These are phyloP conservation scores for Colletotrichum orbiculare DNA, from an alignment of 2,329 filamentous ascomycete species.

Conservation along the genomic window DNA sequence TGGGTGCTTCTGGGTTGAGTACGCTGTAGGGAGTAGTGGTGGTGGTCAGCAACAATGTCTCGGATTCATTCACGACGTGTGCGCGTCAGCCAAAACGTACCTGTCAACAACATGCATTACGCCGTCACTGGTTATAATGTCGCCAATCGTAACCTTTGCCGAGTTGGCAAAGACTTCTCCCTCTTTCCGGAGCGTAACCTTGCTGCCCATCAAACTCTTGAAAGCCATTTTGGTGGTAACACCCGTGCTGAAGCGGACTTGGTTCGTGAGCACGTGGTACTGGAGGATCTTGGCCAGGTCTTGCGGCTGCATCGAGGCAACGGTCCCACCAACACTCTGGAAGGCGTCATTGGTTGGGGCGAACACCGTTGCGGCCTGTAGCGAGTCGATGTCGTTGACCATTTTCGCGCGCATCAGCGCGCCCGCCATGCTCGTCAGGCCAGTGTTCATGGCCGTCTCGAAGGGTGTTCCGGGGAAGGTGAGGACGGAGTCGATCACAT, in stretches of 20 bases:
- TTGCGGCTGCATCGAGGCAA: slow-evolving; percentile 57
- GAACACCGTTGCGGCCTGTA: slow-evolving; percentile 64
- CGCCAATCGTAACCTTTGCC: slow-evolving; percentile 60
- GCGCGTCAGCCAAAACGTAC: slow-evolving; percentile 48
- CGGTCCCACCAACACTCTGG: slow-evolving; percentile 62
- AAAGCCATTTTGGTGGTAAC: slow-evolving; percentile 37
- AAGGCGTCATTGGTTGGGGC: slow-evolving; percentile 71
- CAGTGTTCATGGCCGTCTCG: slow-evolving; percentile 63
- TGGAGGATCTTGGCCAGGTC: slow-evolving; percentile 64
- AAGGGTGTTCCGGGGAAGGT: slow-evolving; percentile 56
- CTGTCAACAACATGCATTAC: slow-evolving; percentile 69
- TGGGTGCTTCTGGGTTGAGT: slow-evolving; percentile 47
- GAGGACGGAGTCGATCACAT: slow-evolving; percentile 63
- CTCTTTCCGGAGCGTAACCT: slow-evolving; percentile 51
- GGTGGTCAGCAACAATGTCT: slow-evolving; percentile 31
- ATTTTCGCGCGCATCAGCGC: slow-evolving; percentile 50
- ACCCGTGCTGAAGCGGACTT: slow-evolving; percentile 47
- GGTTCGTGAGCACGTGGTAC: slow-evolving; percentile 72
- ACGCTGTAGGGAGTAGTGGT: slow-evolving; percentile 46
- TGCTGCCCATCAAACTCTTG: slow-evolving; percentile 45
- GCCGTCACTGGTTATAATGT: slow-evolving; percentile 66
- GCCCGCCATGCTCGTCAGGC: slow-evolving; percentile 48
- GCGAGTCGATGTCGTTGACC: slow-evolving; percentile 53
- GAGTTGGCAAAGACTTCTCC: slow-evolving; percentile 62
- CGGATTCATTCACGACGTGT: slow-evolving; percentile 41